A percentile compares a stretch with the other conserved stretches of the same genome.
phyloP scores from a whole-genome alignment of 345 rosid species.

The Theobroma cacao region DNA sequence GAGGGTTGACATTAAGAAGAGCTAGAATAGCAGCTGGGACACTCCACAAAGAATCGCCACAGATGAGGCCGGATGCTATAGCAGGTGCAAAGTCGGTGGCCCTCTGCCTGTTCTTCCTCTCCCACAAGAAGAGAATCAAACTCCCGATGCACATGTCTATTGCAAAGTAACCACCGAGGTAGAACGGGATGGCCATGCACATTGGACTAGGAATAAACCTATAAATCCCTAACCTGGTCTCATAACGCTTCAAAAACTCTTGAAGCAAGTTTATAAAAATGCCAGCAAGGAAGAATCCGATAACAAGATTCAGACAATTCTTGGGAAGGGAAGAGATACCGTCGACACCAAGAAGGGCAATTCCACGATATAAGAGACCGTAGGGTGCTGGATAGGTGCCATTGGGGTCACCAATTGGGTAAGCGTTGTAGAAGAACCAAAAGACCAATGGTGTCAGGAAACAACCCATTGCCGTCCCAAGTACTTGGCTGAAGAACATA shows the following conservation, averaged over 20 bases:
- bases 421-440: slow-evolving; percentile 83
- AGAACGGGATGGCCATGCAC: slow-evolving; percentile 98
- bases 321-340: slow-evolving; percentile 70
- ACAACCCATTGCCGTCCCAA: slow-evolving; percentile 79
- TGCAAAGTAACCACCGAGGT: slow-evolving; percentile 78
- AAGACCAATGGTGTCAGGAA: slow-evolving; percentile 63
- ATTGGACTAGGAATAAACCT: slow-evolving; percentile 84
- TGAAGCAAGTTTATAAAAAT: slow-evolving; percentile 41
- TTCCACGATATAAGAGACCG: slow-evolving; percentile 63
- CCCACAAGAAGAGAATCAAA: slow-evolving; percentile 71
- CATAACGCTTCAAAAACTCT: slow-evolving; percentile 30
- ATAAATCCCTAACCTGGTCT: slow-evolving; percentile 29
- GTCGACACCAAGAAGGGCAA: slow-evolving; percentile 73
- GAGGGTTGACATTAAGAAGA: slow-evolving; percentile 59
- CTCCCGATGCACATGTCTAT: slow-evolving; percentile 93
- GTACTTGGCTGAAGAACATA: slow-evolving; percentile 79
- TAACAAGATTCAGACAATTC: slow-evolving; percentile 55
- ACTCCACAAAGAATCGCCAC: slow-evolving; percentile 92
- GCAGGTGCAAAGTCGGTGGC: slow-evolving; percentile 64
- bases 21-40: slow-evolving; percentile 83
- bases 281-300: slow-evolving; percentile 47
- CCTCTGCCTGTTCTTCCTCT: slow-evolving; percentile 42
- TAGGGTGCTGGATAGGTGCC: slow-evolving; percentile 85
- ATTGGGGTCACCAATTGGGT: slow-evolving; percentile 59
- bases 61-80: slow-evolving; percentile 83